Evolutionary conservation across 2,329 filamentous ascomycete species (phyloP).

Genomic region (Pseudomassariella vexata): DNA sequence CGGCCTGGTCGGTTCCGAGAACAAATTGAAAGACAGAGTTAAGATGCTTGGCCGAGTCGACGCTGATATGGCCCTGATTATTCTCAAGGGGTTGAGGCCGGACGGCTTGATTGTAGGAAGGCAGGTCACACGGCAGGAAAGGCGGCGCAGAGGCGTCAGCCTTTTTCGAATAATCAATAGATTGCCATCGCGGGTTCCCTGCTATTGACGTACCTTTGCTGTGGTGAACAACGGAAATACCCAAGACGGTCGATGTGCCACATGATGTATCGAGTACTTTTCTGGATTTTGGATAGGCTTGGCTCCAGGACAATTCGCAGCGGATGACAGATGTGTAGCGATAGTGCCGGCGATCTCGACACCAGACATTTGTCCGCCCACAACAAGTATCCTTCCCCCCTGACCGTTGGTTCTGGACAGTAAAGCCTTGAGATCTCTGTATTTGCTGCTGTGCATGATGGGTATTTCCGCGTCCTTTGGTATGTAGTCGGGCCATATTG

Average conservation of each 20-base stretch:
- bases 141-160: constrained; percentile 42
- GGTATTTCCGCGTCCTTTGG: constrained; percentile 33
- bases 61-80: constrained; percentile 56
- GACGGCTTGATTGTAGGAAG: constrained; percentile 63
- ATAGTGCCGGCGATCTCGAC: constrained; percentile 71
- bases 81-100: constrained; percentile 56
- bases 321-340: constrained; percentile 64
- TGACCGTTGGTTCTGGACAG: constrained; percentile 29
- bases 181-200: constrained; percentile 14
- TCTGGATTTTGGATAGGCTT: constrained; percentile 34
- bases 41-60: constrained; percentile 47
- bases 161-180: constrained; percentile 27
- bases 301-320: constrained; percentile 43
- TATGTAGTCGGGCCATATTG: constrained; percentile 42
- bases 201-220: constrained; percentile 34
- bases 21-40: constrained; percentile 45
- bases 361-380: constrained; percentile 79
- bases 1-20: constrained; percentile 49
- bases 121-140: constrained; percentile 69
- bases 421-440: constrained; percentile 48
- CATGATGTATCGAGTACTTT: constrained; percentile 58
- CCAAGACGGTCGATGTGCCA: constrained; percentile 67
- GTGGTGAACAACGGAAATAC: constrained; percentile 57
- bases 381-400: constrained; percentile 61
- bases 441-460: constrained; percentile 63